Evolutionary conservation across 2,329 filamentous ascomycete genomes (phyloP), one percentile per base, ranked within the genome.

Genomic region (Apiospora aurea): DNA sequence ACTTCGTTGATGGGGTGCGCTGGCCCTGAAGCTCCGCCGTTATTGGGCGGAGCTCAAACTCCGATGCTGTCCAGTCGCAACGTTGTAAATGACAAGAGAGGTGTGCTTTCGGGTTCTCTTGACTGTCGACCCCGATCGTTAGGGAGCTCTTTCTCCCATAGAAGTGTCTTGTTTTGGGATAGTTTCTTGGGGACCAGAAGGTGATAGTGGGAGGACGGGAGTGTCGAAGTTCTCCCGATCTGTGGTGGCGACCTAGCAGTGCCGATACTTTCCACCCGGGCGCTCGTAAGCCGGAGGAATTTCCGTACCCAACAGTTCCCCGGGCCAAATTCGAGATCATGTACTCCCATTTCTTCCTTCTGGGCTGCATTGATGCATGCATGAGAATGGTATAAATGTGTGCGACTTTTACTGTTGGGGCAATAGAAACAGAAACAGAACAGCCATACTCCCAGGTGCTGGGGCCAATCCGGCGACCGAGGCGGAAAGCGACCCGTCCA

Each of bases 391-490:
- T n/a, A n/a, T 61, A 2, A 34, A n/a, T 1, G 53, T 29, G 29
- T 18, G 53, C 29, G 16, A 21, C 2, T n/a, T 61, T 11, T 8
- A 13, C 53, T 38, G 29, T 13, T 38, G 18, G 53, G 53, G 29
- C 29, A 26, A 51, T 26, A 51, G 46, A 49, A 49, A 49, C 7
- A 51, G 46, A 49, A 49, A 49, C 7, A 18, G 21, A 11, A 49
- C 46, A 6, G 46, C 46, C 8, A 49, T 61, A 10, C 29, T 21
- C 38, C 26, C 29, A n/a, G 18, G 18, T n/a, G 53, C 53, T 18
- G 53, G 53, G 38, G 53, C 53, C 53, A 61, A 61, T 61, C 53
- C 53, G 53, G 29, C 53, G 53, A 61, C 53, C 29, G 29, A 38
- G n/a, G 53, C 53, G 53, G 53, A 29, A 16, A 34, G 21, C 18